phyloP scores from a whole-genome alignment of 495 filamentous ascomycete genomes.

The Neurospora sp. region DNA sequence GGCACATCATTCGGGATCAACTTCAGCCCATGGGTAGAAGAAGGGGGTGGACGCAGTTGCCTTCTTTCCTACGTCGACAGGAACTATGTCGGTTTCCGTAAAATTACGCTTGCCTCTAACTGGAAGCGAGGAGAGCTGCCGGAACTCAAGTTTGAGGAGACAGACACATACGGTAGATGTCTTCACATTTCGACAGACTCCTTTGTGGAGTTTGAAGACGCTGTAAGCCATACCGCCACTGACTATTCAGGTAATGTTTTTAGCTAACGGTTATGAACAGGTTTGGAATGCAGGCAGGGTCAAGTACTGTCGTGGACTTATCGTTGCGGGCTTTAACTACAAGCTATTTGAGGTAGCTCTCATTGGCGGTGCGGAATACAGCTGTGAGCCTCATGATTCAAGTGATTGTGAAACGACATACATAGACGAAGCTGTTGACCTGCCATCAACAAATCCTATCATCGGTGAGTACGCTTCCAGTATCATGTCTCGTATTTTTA shows the following conservation, averaged over 20 bases:
- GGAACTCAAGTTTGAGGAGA: slow-evolving; percentile 14
- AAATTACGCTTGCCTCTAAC: slow-evolving; percentile 19
- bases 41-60: slow-evolving; percentile 17
- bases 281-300: slow-evolving; percentile 21
- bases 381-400: slow-evolving; percentile 14
- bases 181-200: slow-evolving; percentile 32
- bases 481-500: neutral
- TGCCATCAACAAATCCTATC: slow-evolving; percentile 29
- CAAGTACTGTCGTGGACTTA: slow-evolving; percentile 29
- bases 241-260: neutral
- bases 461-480: slow-evolving; percentile 19
- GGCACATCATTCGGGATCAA: slow-evolving; percentile 35
- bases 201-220: slow-evolving; percentile 38
- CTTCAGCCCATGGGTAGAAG: slow-evolving; percentile 33
- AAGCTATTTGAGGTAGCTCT: slow-evolving; percentile 31
- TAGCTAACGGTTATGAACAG: slow-evolving; percentile 17
- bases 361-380: slow-evolving; percentile 2
- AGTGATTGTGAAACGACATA: slow-evolving; percentile 32
- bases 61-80: slow-evolving; percentile 30
- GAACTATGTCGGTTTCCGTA: slow-evolving; percentile 37
- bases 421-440: slow-evolving; percentile 3
- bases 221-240: slow-evolving; percentile 14
- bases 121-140: slow-evolving; percentile 16
- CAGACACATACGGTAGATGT: slow-evolving; percentile 29
- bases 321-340: slow-evolving; percentile 27